A percentile compares a stretch with the other conserved stretches of the same genome.
These are phyloP conservation scores for Dothidotthia symphoricarpi DNA, from an alignment of 2,329 filamentous ascomycete genomes.

Conservation along the genomic window DNA sequence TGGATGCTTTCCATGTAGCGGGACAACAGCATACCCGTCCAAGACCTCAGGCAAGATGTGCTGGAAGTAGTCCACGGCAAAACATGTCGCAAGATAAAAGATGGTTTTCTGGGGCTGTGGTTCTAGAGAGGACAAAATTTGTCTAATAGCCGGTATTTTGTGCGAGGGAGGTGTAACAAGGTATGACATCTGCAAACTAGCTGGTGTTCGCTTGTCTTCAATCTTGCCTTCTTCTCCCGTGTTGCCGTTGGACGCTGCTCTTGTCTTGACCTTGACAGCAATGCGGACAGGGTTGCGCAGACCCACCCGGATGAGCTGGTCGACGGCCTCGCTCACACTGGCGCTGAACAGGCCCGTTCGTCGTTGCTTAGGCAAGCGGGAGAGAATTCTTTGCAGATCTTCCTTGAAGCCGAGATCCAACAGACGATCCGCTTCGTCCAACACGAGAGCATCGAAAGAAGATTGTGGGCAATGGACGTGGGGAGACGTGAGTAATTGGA, in stretches of 20 bases:
- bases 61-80: slow-evolving; percentile 91
- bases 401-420: slow-evolving; percentile 93
- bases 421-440: slow-evolving; percentile 92
- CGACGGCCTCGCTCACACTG: slow-evolving; percentile 91
- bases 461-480: slow-evolving; percentile 86
- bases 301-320: slow-evolving; percentile 88
- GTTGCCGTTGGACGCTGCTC: slow-evolving; percentile 20
- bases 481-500: slow-evolving; percentile 81
- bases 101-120: slow-evolving; percentile 80
- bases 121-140: slow-evolving; percentile 68
- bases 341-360: slow-evolving; percentile 93
- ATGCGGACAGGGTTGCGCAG: slow-evolving; percentile 93
- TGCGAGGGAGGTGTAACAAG: slow-evolving; percentile 71
- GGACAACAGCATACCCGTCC: slow-evolving; percentile 68
- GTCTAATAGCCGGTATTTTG: slow-evolving; percentile 72
- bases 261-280: slow-evolving; percentile 77
- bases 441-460: slow-evolving; percentile 85
- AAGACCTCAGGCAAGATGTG: slow-evolving; percentile 73
- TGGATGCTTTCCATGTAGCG: slow-evolving; percentile 88
- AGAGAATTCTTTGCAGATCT: slow-evolving; percentile 81
- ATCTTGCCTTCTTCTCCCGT: slow-evolving; percentile 59
- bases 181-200: slow-evolving; percentile 90
- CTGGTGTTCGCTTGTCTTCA: slow-evolving; percentile 84
- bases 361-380: slow-evolving; percentile 83
- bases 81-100: slow-evolving; percentile 89